phyloP scores from a whole-genome alignment of 139 green algal species.

The Chlamydomonas incerta region DNA sequence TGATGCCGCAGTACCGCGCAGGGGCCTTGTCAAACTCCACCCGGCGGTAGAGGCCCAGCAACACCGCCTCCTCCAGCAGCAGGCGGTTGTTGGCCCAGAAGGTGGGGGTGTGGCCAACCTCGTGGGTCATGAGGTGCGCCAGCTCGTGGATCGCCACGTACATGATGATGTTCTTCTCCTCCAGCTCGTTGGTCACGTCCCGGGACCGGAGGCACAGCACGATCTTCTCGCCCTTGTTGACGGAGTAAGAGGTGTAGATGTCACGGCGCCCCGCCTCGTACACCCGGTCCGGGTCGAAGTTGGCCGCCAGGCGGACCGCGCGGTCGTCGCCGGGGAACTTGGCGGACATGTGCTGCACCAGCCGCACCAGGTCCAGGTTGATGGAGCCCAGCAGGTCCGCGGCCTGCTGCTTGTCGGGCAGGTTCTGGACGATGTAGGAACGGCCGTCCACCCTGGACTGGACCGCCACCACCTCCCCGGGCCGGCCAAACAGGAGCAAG shows the following conservation, averaged over 20 bases:
- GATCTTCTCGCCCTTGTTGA: slow-evolving; percentile 53
- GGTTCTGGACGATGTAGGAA: slow-evolving; percentile 23
- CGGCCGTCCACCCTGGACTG: not conserved
- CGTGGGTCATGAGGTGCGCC: slow-evolving; percentile 36
- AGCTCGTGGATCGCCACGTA: slow-evolving; percentile 50
- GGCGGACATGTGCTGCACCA: slow-evolving; percentile 26
- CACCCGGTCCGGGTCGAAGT: slow-evolving; percentile 36
- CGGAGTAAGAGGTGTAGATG: slow-evolving; percentile 42
- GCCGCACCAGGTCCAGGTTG: not conserved
- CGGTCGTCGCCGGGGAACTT: not conserved
- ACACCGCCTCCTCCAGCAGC: slow-evolving; percentile 22
- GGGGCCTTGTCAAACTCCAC: slow-evolving; percentile 8
- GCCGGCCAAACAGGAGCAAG: too few relatives aligned
- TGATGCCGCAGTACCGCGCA: slow-evolving; percentile 40
- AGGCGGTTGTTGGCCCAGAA: slow-evolving; percentile 46
- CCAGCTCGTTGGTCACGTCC: slow-evolving; percentile 14
- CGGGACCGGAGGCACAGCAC: slow-evolving; percentile 39
- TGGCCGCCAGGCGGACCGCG: not conserved
- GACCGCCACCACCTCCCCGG: slow-evolving; percentile 26
- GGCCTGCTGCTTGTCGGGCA: slow-evolving; percentile 26
- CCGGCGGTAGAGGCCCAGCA: slow-evolving; percentile 26
- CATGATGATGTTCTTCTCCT: slow-evolving; percentile 35
- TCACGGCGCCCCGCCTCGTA: slow-evolving; percentile 32
- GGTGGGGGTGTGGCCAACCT: slow-evolving; percentile 28
- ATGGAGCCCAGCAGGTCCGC: slow-evolving; percentile 29